A percentile compares a stretch with the other conserved stretches of the same genome.
Conservation (phyloP, 1,284 basidiomycete genomes). For the Rhodotorula sp. region DNA sequence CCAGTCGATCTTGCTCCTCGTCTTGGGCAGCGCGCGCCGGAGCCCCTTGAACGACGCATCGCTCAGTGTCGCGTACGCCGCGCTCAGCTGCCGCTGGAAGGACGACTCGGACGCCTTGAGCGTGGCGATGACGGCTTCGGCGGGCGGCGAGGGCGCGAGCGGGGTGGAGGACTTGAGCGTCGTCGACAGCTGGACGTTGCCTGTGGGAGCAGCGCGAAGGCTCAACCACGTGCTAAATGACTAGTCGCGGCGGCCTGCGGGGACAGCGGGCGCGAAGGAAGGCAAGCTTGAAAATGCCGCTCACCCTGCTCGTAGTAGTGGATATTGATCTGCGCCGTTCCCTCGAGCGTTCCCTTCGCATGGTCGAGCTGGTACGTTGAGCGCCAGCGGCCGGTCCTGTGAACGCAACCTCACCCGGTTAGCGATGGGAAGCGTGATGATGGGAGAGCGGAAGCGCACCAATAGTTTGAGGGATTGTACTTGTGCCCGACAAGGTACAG, state of each 20-base stretch:
- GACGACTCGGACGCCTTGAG: constrained; percentile 69
- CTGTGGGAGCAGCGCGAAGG: constrained; percentile 1
- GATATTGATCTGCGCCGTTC: constrained; percentile 75
- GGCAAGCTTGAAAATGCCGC: background rate
- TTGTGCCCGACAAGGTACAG: constrained; percentile 88
- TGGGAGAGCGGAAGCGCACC: constrained; percentile 50
- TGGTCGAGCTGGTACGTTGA: constrained; percentile 56
- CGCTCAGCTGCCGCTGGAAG: constrained; percentile 74
- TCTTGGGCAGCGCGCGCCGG: constrained; percentile 82
- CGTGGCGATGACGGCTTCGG: constrained; percentile 76
- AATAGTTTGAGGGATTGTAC: constrained; percentile 88
- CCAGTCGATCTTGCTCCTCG: constrained; percentile 54
- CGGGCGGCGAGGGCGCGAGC: constrained; percentile 60
- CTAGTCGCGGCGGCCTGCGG: too few relatives aligned
- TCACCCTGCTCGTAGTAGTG: constrained; percentile 95
- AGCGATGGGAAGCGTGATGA: background rate
- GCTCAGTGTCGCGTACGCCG: constrained; percentile 78
- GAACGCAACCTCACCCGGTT: background rate
- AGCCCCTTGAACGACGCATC: constrained; percentile 90
- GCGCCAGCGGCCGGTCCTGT: constrained; percentile 82
- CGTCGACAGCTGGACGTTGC: constrained; percentile 82
- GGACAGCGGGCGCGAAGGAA: background rate
- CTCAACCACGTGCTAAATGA: too few relatives aligned
- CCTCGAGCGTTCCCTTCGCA: constrained; percentile 48
- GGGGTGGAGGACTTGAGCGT: constrained; percentile 66